A percentile compares a stretch with the other conserved stretches of the same genome.
phyloP scores from a whole-genome alignment of 1,139 yeast species.

The Candida sp. region DNA sequence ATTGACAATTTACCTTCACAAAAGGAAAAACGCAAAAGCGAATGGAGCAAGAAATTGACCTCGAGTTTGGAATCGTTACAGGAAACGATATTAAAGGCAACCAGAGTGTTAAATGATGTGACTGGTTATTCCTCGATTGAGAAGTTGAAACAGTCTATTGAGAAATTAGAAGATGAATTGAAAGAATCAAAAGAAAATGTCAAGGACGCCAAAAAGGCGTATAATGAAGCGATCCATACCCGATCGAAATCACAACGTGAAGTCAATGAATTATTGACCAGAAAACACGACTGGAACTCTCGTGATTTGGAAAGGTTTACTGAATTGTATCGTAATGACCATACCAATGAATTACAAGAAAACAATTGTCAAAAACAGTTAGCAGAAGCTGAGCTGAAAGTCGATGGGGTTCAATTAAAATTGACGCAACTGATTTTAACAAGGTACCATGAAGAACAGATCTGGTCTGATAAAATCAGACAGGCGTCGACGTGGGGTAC shows the following conservation, averaged over 20 bases:
- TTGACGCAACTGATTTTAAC: slow-evolving; percentile 78
- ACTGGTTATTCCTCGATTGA: slow-evolving; percentile 92
- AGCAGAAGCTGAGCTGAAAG: slow-evolving; percentile 55
- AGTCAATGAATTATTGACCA: slow-evolving; percentile 81
- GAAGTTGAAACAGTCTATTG: slow-evolving; percentile 60
- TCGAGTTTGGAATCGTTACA: slow-evolving; percentile 61
- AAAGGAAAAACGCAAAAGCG: slow-evolving; percentile 17
- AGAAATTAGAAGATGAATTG: slow-evolving; percentile 46
- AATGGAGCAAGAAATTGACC: slow-evolving; percentile 35
- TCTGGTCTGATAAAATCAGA: slow-evolving; percentile 96
- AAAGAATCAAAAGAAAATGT: slow-evolving; percentile 48
- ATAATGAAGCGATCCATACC: slow-evolving; percentile 60
- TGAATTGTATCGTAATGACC: slow-evolving; percentile 74
- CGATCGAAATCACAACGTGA: slow-evolving; percentile 78
- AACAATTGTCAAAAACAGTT: slow-evolving; percentile 47
- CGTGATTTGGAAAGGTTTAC: slow-evolving; percentile 84
- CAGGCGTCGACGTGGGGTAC: slow-evolving; percentile 98
- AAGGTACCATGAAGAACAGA: slow-evolving; percentile 94
- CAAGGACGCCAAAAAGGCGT: slow-evolving; percentile 46
- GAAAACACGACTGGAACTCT: slow-evolving; percentile 81
- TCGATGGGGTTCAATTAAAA: slow-evolving; percentile 68
- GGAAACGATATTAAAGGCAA: slow-evolving; percentile 64
- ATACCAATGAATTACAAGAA: slow-evolving; percentile 66
- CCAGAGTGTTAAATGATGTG: slow-evolving; percentile 78
- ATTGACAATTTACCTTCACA: slow-evolving; percentile 30